Base-by-base conservation (phyloP, 2,329 filamentous ascomycete species). In the Ophiobolus disseminans region DNA sequence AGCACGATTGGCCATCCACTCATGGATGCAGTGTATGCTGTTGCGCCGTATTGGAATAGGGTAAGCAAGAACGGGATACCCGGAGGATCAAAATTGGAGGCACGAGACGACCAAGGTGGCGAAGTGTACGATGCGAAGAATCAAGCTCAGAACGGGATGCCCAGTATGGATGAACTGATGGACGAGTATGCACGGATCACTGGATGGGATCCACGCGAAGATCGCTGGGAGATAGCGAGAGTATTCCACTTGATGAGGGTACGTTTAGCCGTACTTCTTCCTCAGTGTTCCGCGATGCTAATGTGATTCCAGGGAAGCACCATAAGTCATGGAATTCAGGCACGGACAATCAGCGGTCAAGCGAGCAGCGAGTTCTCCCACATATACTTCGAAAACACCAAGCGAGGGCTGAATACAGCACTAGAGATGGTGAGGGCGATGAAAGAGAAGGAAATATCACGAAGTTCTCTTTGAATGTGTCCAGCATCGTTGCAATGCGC, bases 1-100 rank as follows among this genome's bases (percentile, higher is more conserved):
- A 91, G 90, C 32, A 97, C 93, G 0, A 86, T 97, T 45, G 93
- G 93, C 9, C 93, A 99, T 70, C 93, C 94, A 1, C 83, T 97
- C 20, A 91, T 90, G 25, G 93, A 97, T 72, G 80, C 96, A 28
- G 86, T 88, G 69, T 97, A 97, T 74, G 80, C 96, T n/a, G 73
- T 85, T 10, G 70, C 64, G 3, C 77, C 78, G 1, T 79, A 73
- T 55, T 76, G 74, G 44, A 76, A 74, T 19, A 69, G 75, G 1
- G 58, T 54, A 13, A 58, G 22, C 63, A 65, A 30, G 61, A 65
- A 23, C 55, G 70, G 50, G 58, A 69, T 50, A 52, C 69, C 40
- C 50, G 58, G 25, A 25, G 56, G 57, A 11, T 80, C 84, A 3
- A 43, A 32, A 21, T 47, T 34, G 8, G 49, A 46, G 16, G 52